Evolutionary conservation across 768 basidiomycete genomes (phyloP), one percentile per base, ranked within the genome.

Genomic region (Gymnopilus dilepis): DNA sequence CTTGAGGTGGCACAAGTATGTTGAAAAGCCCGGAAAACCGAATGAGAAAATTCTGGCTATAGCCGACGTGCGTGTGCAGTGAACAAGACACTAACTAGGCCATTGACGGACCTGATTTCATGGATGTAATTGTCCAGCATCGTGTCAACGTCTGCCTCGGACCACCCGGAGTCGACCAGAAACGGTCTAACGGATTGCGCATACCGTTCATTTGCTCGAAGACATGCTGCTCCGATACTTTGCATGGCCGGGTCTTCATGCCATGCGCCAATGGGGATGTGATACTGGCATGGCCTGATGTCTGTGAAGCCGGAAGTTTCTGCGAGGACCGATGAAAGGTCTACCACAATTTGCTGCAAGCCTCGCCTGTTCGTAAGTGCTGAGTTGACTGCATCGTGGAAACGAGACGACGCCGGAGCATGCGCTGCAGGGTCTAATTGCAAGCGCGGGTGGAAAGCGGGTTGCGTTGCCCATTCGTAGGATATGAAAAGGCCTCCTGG

Each of bases 401-500:
- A 81, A 0, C 68, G 72, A 41, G 59, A 63, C 33, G 75, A 67
- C 3, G 74, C 74, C 6, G 83, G 84, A 37, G 85, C 74, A 40
- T 80, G 74, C 61, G 74, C 43, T 41, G 73, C 42, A 60, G 75
- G 62, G 59, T 69, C 21, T 43, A 69, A 62, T 40, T 75, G 77
- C 68, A 85, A 77, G 4, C 70, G 58, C 0, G 84, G 78, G 34
- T 69, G 74, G 24, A 79, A 76, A 34, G 75, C 53, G 12, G 65
- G 58, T 21, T 48, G 42, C n/a, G 61, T 57, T 12, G 58, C 77
- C 80, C 87, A 85, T 73, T 92, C 91, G 41, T 81, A 80, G 1
- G 86, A 86, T 7, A 89, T 63, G 70, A 91, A 88, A 13, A 93
- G 73, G 1, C 92, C 92, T n/a, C 87, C 87, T 4, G 85, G 84